Evolutionary conservation across 75 land plant species (phyloP).

Genomic region (Isoetes taiwanensis): DNA sequence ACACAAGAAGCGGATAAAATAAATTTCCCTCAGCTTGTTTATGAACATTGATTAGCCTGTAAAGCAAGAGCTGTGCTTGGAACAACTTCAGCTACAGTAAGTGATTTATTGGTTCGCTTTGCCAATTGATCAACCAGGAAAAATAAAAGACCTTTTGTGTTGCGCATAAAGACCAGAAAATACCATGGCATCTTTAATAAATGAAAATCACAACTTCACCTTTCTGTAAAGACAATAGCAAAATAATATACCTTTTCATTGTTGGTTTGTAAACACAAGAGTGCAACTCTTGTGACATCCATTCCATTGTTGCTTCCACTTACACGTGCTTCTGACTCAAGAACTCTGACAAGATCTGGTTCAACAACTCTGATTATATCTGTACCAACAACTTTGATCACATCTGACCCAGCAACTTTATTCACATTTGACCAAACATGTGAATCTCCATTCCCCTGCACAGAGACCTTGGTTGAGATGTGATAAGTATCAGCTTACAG

Average conservation of each 20-base stretch:
- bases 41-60: no score
- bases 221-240: background rate
- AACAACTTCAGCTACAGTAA: no score
- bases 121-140: background rate
- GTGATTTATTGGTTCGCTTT: background rate
- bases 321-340: constrained; percentile 1
- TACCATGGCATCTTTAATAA: background rate
- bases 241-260: no score
- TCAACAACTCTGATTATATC: no score
- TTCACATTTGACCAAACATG: constrained; percentile 7
- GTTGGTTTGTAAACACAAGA: constrained; percentile 3
- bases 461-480: background rate
- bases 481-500: background rate
- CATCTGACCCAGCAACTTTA: background rate
- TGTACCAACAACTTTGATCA: no score
- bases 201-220: constrained; percentile 15
- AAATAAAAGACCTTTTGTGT: background rate
- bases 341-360: no score
- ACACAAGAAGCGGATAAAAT: no score
- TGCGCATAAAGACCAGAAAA: background rate
- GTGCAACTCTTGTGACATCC: constrained; percentile 11
- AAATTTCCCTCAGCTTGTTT: no score
- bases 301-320: constrained; percentile 13
- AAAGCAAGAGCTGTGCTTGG: no score
- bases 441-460: constrained; percentile 10